Base-by-base conservation (phyloP, 202 grass and related monocot genomes). In the Schoenoplectus triqueter region DNA sequence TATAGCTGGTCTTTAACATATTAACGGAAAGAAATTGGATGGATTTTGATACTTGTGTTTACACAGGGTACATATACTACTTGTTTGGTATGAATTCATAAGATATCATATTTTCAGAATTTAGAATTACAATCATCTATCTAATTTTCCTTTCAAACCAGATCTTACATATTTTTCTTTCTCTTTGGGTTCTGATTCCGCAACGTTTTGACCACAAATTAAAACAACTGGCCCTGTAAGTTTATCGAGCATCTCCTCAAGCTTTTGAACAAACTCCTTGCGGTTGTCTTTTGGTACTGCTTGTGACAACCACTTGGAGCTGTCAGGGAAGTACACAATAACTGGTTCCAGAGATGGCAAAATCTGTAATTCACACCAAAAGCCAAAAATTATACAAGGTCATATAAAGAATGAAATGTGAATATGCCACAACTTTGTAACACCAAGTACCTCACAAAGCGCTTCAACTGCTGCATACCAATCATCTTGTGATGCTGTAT, bases 271-370 rank as follows among this genome's bases (percentile, higher is more conserved):
- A 82, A 95, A 98, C 82, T 92, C 95, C 80, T 81, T 89, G 17
- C 86, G 86, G 22, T 89, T 90, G 84, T 93, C 93, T 87, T 98
- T 93, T 73, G 91, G 87, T 62, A 98, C 91, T 76, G 92, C 95
- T 68, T 88, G 92, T 57, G 91, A 95, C 73, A 98, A 85, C 95
- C 95, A 98, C 80, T 88, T 91, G 61, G 89, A 93, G 90, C 88
- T 93, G 84, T 98, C 95, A 86, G 93, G 95, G 90, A 98, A 98
- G 86, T 95, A 98, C 64, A 98, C 87, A 82, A 98, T 95, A 80
- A 82, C 80, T 87, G 95, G 95, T 44, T 98, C 67, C 86, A 98
- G 14, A 88, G 87, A 90, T 67, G 91, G 88, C 65, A 98, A 68
- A 85, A 95, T 86, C 95, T 98, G 72, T 69, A 49, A 18, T 78